Conservation (phyloP, 371 early-diverging fungal species). For the Scutellospora calospora region DNA sequence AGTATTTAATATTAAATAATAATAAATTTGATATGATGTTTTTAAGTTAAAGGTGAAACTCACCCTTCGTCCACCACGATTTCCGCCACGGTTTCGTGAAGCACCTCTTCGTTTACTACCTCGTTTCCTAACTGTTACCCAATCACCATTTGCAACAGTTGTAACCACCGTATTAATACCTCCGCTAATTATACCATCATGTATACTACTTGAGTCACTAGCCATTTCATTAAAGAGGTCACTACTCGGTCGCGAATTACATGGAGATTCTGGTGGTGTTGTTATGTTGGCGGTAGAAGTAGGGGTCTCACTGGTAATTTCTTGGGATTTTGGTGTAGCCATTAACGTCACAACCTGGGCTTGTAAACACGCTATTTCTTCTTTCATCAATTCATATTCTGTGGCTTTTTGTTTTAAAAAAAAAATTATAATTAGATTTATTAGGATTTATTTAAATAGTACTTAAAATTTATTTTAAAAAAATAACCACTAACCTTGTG, state of each 20-base stretch:
- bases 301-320: not conserved
- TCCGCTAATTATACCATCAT: not conserved
- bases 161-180: not conserved
- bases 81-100: not conserved
- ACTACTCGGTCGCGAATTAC: slow-evolving; percentile 3
- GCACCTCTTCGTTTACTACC: slow-evolving; percentile 10
- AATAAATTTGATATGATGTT: too few species aligned
- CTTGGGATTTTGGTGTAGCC: not conserved
- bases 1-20: too few species aligned
- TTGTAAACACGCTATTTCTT: slow-evolving; percentile 26
- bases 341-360: not conserved
- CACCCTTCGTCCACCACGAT: slow-evolving; percentile 1
- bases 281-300: not conserved
- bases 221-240: slow-evolving; percentile 5
- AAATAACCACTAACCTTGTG: not conserved
- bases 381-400: slow-evolving; percentile 25
- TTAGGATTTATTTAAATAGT: not conserved
- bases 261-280: slow-evolving; percentile 35
- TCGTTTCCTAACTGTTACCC: slow-evolving; percentile 30
- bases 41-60: too few species aligned
- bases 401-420: not conserved
- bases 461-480: not conserved
- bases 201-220: too few species aligned
- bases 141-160: not conserved
- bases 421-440: not conserved